Conservation (phyloP, 768 basidiomycete genomes). For the Lactifluus pinguis region DNA sequence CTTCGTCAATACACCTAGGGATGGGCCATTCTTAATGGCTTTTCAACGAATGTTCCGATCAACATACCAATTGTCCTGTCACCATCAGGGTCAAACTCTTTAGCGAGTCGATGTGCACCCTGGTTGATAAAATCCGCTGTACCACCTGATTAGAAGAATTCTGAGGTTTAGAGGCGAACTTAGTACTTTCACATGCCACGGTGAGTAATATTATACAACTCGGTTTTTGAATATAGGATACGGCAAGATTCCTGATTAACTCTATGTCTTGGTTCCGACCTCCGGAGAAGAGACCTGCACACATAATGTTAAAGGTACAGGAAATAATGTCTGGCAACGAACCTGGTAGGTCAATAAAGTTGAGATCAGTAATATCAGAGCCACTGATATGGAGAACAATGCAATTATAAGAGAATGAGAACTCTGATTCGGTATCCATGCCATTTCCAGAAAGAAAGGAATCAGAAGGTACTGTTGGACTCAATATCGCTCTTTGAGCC, state of each 20-base stretch:
- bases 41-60: background rate
- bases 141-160: background rate
- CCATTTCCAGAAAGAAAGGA: slow-evolving; percentile 34
- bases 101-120: slow-evolving; percentile 59
- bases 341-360: slow-evolving; percentile 37
- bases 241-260: slow-evolving; percentile 49
- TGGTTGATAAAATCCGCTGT: slow-evolving; percentile 77
- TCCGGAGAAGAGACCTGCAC: slow-evolving; percentile 47
- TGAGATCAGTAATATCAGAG: slow-evolving; percentile 31
- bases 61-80: slow-evolving; percentile 58
- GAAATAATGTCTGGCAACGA: background rate
- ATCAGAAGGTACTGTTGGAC: slow-evolving; percentile 32
- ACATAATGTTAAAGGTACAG: background rate
- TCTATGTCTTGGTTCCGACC: slow-evolving; percentile 40
- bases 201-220: slow-evolving; percentile 58
- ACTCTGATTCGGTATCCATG: slow-evolving; percentile 17
- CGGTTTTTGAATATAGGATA: slow-evolving; percentile 49
- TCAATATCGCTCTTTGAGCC: slow-evolving; percentile 58
- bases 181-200: slow-evolving; percentile 57
- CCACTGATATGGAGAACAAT: slow-evolving; percentile 34
- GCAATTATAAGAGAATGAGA: slow-evolving; percentile 31
- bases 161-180: slow-evolving; percentile 15
- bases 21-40: background rate
- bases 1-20: slow-evolving; percentile 12
- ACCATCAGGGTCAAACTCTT: slow-evolving; percentile 49